These are phyloP conservation scores for Septoria linicola DNA, from an alignment of 2,329 filamentous ascomycete genomes.

Conservation along the genomic window DNA sequence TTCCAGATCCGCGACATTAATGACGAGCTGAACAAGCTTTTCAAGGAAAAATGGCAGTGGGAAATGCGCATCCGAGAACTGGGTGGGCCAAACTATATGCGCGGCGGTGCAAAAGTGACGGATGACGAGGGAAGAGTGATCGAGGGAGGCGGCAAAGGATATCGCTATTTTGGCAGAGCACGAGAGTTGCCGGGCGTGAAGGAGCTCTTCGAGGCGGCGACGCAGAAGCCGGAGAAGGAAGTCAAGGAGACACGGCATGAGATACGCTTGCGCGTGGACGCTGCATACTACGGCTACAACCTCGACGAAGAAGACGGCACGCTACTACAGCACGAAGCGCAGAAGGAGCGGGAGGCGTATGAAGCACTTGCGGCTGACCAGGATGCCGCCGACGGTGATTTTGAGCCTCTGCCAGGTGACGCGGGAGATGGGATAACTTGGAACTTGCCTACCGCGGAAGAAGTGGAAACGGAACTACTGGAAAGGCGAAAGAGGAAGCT, in stretches of 20 bases:
- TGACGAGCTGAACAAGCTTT: conserved; percentile 98
- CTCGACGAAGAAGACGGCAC: conserved; percentile 85
- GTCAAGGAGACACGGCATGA: conserved; percentile 68
- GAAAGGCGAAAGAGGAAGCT: conserved; percentile 80
- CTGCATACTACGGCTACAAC: conserved; percentile 93
- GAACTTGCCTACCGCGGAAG: conserved; percentile 80
- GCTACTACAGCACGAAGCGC: conserved; percentile 74
- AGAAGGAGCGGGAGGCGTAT: conserved; percentile 78
- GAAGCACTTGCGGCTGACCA: conserved; percentile 61
- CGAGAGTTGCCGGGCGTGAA: conserved; percentile 91
- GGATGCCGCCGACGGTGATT: conserved; percentile 47
- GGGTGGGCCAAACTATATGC: conserved; percentile 97
- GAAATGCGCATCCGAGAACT: conserved; percentile 93
- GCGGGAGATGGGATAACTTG: conserved; percentile 77
- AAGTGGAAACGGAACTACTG: conserved; percentile 92
- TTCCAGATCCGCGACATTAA: conserved; percentile 97
- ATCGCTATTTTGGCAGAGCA: conserved; percentile 90
- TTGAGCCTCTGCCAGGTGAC: conserved; percentile 86
- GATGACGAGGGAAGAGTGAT: conserved; percentile 59
- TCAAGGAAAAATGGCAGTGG: conserved; percentile 99
- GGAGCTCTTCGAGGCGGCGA: conserved; percentile 85
- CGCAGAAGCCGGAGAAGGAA: conserved; percentile 53
- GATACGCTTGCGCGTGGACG: conserved; percentile 76
- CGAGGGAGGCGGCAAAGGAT: conserved; percentile 75
- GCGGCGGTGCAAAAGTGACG: conserved; percentile 55